A percentile compares a stretch with the other conserved stretches of the same genome.
Conservation (phyloP, 2,329 filamentous ascomycete species). For the Colletotrichum truncatum region DNA sequence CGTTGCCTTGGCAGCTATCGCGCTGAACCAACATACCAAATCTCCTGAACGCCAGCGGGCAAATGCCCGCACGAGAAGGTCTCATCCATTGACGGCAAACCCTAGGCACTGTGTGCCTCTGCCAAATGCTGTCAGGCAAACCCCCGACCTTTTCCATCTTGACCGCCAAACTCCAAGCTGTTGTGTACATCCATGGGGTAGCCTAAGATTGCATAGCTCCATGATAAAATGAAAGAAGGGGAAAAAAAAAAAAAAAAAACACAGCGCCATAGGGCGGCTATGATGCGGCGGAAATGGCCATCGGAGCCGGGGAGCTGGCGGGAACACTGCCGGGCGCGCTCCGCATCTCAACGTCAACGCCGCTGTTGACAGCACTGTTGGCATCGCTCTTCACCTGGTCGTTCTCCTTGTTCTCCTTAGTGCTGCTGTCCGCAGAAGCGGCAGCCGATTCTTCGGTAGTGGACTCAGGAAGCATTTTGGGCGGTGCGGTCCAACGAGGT, state of each 20-base stretch:
- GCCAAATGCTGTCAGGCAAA: slow-evolving; percentile 3
- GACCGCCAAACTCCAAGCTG: slow-evolving; percentile 26
- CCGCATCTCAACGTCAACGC: slow-evolving; percentile 60
- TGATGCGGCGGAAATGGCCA: slow-evolving; percentile 56
- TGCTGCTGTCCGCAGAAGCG: slow-evolving; percentile 61
- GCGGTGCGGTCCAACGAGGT: slow-evolving; percentile 81
- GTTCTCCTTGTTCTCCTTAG: slow-evolving; percentile 74
- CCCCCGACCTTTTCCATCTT: not conserved
- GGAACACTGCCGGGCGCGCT: slow-evolving; percentile 58
- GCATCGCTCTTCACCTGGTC: slow-evolving; percentile 58
- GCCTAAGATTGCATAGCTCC: not conserved
- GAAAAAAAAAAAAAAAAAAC: too few species aligned
- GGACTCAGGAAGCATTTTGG: slow-evolving; percentile 60
- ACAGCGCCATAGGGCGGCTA: slow-evolving; percentile 13
- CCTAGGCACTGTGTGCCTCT: not conserved
- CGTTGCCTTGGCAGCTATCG: slow-evolving; percentile 19
- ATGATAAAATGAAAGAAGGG: not conserved
- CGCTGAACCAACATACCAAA: slow-evolving; percentile 13
- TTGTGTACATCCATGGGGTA: slow-evolving; percentile 8
- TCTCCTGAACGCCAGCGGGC: slow-evolving; percentile 26
- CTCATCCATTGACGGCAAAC: not conserved
- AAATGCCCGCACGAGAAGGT: not conserved
- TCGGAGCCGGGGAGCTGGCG: slow-evolving; percentile 61
- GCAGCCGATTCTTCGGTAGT: slow-evolving; percentile 55
- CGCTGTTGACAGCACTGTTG: slow-evolving; percentile 47